These are phyloP conservation scores for Trichocomaceae sp. DNA, from an alignment of 2,329 filamentous ascomycete species.

Conservation along the genomic window DNA sequence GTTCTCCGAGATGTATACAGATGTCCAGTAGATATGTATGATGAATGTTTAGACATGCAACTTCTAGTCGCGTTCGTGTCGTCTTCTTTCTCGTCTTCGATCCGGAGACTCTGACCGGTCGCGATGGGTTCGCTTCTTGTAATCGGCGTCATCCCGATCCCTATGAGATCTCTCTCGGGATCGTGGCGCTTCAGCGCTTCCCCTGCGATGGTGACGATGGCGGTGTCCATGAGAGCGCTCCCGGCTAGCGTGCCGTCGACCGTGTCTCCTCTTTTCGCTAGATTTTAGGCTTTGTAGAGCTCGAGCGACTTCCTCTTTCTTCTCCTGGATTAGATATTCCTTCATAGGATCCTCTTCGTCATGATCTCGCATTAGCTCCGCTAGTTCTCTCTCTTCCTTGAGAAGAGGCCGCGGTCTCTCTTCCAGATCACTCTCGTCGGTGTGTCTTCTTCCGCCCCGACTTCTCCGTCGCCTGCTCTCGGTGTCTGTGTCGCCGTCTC, in stretches of 20 bases:
- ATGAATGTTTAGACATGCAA: background rate
- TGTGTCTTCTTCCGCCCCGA: constrained; percentile 25
- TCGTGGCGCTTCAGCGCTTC: constrained; percentile 25
- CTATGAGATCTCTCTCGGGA: constrained; percentile 27
- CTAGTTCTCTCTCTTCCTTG: constrained; percentile 75
- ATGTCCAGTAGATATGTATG: constrained; percentile 2
- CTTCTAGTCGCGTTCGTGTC: constrained; percentile 21
- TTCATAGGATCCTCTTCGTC: constrained; percentile 99
- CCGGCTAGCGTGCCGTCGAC: constrained; percentile 25
- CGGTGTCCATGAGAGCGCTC: constrained; percentile 40
- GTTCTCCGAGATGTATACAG: constrained; percentile 1
- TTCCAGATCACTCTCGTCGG: constrained; percentile 44
- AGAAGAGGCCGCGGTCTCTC: constrained; percentile 57
- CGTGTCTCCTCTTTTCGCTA: constrained; percentile 35
- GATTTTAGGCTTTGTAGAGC: constrained; percentile 53
- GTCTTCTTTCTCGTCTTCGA: constrained; percentile 19
- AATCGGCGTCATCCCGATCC: constrained; percentile 19
- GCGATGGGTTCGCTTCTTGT: constrained; percentile 18
- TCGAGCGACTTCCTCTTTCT: constrained; percentile 76
- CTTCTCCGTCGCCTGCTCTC: constrained; percentile 32
- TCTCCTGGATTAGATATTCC: constrained; percentile 77
- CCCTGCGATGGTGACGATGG: constrained; percentile 38
- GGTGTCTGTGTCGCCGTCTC: constrained; percentile 31
- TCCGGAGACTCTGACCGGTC: constrained; percentile 7
- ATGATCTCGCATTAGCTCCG: constrained; percentile 66